These are phyloP conservation scores for Septoria linicola DNA, from an alignment of 2,329 filamentous ascomycete species.

Conservation along the genomic window DNA sequence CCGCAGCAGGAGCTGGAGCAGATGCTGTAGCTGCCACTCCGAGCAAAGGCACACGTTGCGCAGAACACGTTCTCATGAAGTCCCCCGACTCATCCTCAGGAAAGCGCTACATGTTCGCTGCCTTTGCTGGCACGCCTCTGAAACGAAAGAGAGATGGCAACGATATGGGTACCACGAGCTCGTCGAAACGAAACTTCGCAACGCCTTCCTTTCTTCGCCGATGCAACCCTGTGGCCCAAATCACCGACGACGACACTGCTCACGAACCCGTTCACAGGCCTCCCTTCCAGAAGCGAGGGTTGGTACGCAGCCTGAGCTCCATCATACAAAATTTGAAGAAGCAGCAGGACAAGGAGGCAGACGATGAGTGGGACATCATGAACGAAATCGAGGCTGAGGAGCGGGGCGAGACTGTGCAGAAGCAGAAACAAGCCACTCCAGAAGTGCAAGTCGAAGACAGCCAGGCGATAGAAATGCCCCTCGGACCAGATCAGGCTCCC, in stretches of 20 bases:
- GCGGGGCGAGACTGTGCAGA: constrained; percentile 13
- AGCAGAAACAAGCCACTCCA: constrained; percentile 29
- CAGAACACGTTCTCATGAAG: constrained; percentile 29
- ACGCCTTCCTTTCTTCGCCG: constrained; percentile 71
- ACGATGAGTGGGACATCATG: constrained; percentile 72
- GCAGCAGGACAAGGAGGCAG: constrained; percentile 66
- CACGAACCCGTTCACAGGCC: constrained; percentile 19
- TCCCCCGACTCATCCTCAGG: constrained; percentile 54
- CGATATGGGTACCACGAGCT: constrained; percentile 34
- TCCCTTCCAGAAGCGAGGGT: constrained; percentile 44
- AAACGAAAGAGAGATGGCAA: constrained; percentile 47
- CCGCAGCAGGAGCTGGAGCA: constrained; percentile 12
- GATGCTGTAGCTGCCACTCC: constrained; percentile 43
- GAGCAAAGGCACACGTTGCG: constrained; percentile 33
- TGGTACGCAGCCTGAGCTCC: constrained; percentile 70
- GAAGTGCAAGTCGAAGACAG: constrained; percentile 45
- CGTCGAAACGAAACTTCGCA: constrained; percentile 49
- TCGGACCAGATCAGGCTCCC: constrained; percentile 46
- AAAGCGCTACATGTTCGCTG: constrained; percentile 62
- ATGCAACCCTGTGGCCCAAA: constrained; percentile 47
- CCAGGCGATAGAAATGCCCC: constrained; percentile 44
- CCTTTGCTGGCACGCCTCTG: constrained; percentile 63
- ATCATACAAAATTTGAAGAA: constrained; percentile 70
- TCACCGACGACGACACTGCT: constrained; percentile 55
- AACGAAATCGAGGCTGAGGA: constrained; percentile 63